These are phyloP conservation scores for Phialemoniopsis sp. DNA, from an alignment of 2,329 filamentous ascomycete genomes.

Conservation along the genomic window DNA sequence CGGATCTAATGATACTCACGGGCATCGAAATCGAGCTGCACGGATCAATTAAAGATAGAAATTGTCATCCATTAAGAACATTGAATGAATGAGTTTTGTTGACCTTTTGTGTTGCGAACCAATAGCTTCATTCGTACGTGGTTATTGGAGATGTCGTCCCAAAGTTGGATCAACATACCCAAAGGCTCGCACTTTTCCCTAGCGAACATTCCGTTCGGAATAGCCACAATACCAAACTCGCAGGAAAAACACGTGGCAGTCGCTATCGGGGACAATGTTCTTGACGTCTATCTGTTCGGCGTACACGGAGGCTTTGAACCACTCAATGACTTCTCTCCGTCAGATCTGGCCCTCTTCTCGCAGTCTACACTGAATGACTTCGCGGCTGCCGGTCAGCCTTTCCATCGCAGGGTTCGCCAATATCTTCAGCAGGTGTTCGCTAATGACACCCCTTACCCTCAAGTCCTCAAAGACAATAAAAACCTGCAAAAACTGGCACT, in stretches of 20 bases:
- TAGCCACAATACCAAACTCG: conserved; percentile 62
- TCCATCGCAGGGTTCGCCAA: conserved; percentile 65
- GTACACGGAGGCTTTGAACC: conserved; percentile 31
- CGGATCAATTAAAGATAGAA: no score
- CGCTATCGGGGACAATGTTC: conserved; percentile 67
- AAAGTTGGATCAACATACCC: conserved; percentile 24
- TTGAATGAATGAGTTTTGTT: no score
- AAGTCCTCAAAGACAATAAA: conserved; percentile 29
- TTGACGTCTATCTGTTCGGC: conserved; percentile 65
- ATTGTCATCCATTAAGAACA: no score
- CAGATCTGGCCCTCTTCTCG: conserved; percentile 14
- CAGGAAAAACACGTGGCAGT: conserved; percentile 59
- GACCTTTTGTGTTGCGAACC: no score
- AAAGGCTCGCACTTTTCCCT: conserved; percentile 57
- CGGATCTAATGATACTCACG: no score
- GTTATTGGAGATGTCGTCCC: no score
- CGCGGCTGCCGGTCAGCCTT: conserved; percentile 64
- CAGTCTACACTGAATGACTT: conserved; percentile 65
- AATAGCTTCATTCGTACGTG: no score
- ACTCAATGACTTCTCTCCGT: conserved; percentile 2
- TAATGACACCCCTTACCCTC: conserved; percentile 41
- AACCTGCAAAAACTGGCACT: no score
- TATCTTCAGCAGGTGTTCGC: conserved; percentile 60
- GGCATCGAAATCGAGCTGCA: no score
- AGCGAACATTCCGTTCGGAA: conserved; percentile 78